phyloP scores from a whole-genome alignment of 495 filamentous ascomycete species.

The Daldinia decipiens region DNA sequence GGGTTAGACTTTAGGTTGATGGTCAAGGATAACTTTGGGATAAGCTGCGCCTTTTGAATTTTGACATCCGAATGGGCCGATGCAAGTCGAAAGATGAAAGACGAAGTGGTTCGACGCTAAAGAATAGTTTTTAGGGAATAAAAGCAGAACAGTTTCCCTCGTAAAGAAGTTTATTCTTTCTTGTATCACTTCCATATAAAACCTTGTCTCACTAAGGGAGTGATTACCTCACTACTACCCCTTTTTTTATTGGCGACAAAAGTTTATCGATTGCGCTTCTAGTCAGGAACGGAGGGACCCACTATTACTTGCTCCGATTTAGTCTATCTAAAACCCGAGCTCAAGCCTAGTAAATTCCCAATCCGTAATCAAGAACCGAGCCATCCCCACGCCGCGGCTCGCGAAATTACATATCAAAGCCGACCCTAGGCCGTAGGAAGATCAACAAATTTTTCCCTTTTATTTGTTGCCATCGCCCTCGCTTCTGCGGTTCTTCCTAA shows the following conservation, averaged over 20 bases:
- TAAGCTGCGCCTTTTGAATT: no score
- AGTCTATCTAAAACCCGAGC: conserved; percentile 29
- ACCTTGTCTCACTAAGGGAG: not conserved
- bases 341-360: conserved; percentile 17
- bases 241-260: conserved; percentile 6
- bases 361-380: conserved; percentile 16
- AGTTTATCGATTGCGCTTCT: conserved; percentile 27
- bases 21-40: no score
- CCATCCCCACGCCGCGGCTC: conserved; percentile 20
- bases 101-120: conserved; percentile 32
- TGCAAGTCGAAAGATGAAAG: conserved; percentile 16
- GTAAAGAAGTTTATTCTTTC: not conserved
- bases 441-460: conserved; percentile 27
- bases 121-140: conserved; percentile 13
- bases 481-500: not conserved
- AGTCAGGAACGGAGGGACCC: conserved; percentile 31
- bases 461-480: conserved; percentile 15
- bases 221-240: not conserved
- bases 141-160: conserved; percentile 30
- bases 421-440: conserved; percentile 14
- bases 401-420: conserved; percentile 41
- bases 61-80: conserved; percentile 33
- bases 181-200: conserved; percentile 7
- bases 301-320: conserved; percentile 14
- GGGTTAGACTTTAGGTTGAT: no score